Conservation (phyloP, 441 rosid genomes). For the Melastoma candidum region DNA sequence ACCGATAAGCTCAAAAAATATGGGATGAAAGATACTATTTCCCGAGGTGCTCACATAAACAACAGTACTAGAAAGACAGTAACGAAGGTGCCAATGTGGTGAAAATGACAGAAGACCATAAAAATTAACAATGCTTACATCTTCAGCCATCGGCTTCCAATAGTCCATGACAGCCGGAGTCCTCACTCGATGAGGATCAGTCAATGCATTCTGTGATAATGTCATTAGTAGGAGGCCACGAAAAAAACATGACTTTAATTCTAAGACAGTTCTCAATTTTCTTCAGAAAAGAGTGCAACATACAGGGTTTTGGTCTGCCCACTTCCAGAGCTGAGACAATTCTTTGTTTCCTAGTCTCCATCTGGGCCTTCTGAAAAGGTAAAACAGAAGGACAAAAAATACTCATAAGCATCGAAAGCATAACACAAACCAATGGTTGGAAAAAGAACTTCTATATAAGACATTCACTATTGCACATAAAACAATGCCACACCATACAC, state of each 20-base stretch:
- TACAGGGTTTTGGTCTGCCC: conserved; percentile 96
- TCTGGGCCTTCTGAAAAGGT: conserved; percentile 61
- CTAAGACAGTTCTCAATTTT: too few relatives aligned
- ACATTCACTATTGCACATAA: too few relatives aligned
- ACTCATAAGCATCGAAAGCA: neutral
- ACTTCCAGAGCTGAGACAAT: conserved; percentile 95
- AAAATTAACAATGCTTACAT: conserved; percentile 41
- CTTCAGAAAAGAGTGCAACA: conserved; percentile 11
- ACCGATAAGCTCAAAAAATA: neutral
- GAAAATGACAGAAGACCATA: neutral
- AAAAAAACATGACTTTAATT: neutral
- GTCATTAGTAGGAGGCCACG: too few relatives aligned
- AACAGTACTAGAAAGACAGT: neutral
- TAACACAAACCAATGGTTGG: too few relatives aligned
- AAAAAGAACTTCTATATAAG: too few relatives aligned
- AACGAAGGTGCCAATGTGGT: neutral
- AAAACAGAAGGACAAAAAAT: conserved; percentile 4
- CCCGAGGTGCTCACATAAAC: neutral
- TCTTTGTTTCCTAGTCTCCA: conserved; percentile 96
- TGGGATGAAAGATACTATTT: conserved; percentile 2
- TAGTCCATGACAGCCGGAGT: conserved; percentile 82
- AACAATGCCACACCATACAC: too few relatives aligned
- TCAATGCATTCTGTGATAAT: conserved; percentile 57
- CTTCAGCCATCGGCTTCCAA: conserved; percentile 97
- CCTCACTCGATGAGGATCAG: conserved; percentile 82